Base-by-base conservation (phyloP, 805 yeast species). In the Teunomyces tritomae region DNA sequence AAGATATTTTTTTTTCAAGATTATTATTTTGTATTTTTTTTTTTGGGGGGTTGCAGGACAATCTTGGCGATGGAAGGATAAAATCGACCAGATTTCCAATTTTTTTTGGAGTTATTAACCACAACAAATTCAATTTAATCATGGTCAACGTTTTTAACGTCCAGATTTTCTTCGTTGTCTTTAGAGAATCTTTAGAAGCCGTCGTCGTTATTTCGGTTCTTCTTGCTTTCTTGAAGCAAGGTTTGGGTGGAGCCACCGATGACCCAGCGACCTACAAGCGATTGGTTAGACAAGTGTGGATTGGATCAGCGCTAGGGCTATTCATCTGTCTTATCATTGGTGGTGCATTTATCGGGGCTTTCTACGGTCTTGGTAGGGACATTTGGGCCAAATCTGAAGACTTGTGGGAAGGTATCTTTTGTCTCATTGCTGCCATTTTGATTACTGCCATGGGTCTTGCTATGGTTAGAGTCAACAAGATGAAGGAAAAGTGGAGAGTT, bases 401-500 rank as follows among this genome's bases (percentile, higher is more conserved):
- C 66, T 68, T 92, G 49, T 92, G 98, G 98, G 99, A 92, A 78
- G 98, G 97, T 74, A 76, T 89, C 49, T 90, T 92, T 65, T 88
- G 95, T 70, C 72, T 92, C 56, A 83, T 92, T 66, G 99, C 98
- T 2, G 82, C 96, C 0, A 72, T 88, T 41, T 81, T 92, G 82
- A 92, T 92, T 63, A 81, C 97, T 9, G 58, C 86, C 58, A 91
- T 92, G 97, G 98, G 99, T 67, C 79, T 92, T 61, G 96, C 97
- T 49, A 88, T 92, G 96, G 79, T 92, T 63, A 83, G 98, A 71
- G 79, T 92, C 68, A 91, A 91, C 76, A 90, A 91, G 76, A 89
- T 91, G 96, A 90, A 89, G 73, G 92, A 83, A 57, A 92, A 92
- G 74, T 92, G 99, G 99, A 83, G 97, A 76, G 78, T 90, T 56